Conservation (phyloP, 768 basidiomycete species). For the Trichaptum fuscoviolaceum region DNA sequence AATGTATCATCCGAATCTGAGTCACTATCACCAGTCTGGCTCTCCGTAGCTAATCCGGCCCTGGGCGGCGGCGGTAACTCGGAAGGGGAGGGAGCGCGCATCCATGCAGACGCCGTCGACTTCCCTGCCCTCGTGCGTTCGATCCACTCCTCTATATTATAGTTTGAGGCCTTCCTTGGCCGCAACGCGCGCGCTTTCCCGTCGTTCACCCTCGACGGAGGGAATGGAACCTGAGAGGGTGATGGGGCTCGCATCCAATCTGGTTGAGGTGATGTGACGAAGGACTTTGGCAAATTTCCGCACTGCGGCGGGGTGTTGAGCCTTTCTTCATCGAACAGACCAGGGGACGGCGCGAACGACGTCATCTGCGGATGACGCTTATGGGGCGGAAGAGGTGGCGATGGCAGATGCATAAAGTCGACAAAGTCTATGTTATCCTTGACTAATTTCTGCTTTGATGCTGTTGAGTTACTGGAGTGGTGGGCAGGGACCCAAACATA, state of each 20-base stretch:
- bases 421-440: no score
- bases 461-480: no score
- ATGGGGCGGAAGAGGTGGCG: no score
- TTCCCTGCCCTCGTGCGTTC: not conserved
- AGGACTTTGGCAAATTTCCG: not conserved
- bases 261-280: not conserved
- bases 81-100: not conserved
- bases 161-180: not conserved
- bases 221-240: not conserved
- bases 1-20: not conserved
- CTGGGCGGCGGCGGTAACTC: not conserved
- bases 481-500: no score
- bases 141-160: not conserved
- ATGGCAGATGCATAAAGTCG: no score
- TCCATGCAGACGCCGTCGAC: not conserved
- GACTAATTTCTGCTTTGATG: no score
- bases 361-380: no score
- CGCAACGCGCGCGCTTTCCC: not conserved
- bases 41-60: not conserved
- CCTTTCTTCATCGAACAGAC: no score
- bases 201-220: not conserved
- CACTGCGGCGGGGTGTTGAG: no score
- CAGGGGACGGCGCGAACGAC: no score
- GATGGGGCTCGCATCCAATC: not conserved
- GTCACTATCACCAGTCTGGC: not conserved